Evolutionary conservation across 768 basidiomycete genomes (phyloP), one percentile per base, ranked within the genome.

Genomic region (Lactarius hengduanensis): DNA sequence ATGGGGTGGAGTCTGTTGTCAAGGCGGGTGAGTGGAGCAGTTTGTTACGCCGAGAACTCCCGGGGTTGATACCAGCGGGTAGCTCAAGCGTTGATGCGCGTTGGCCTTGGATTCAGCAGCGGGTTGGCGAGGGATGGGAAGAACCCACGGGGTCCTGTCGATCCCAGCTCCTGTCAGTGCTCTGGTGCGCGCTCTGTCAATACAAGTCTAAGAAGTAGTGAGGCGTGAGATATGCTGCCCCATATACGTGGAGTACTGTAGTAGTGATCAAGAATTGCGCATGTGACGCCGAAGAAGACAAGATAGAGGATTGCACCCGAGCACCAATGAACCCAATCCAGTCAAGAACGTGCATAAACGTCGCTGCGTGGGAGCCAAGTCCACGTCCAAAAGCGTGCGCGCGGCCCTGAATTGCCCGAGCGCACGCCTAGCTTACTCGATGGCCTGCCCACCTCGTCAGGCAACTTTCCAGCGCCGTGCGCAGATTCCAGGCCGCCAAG

Each of bases 341-440:
- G 43, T n/a, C 43, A 34, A 34, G 34, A 34, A 34, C 32, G 18
- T 43, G 41, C 36, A 40, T 40, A 15, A 45, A 45, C 8, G 20
- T 45, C 43, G 3, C 43, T 45, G 18, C 7, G 6, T 45, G 9
- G 20, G 43, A 45, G 43, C 43, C 6, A 18, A 45, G 8, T n/a
- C 20, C 11, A n/a, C 20, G 43, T n/a, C 9, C 45, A 22, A 47
- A 8, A 47, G 45, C 36, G 11, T 38, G 36, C 7, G 36, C 11
- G 36, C 36, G 10, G 36, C 36, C 36, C 11, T 38, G 36, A 38
- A 0, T 82, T 97, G 59, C 83, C 98, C 22, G 94, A 98, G 73
- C 30, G 81, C 80, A 41, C 83, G 84, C n/a, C 83, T 96, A 71
- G 83, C n/a, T 83, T 96, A 71, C 83, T 99, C 32, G 91, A 95